Conservation (phyloP, 139 green algal species). For the Eudorina sp. region DNA sequence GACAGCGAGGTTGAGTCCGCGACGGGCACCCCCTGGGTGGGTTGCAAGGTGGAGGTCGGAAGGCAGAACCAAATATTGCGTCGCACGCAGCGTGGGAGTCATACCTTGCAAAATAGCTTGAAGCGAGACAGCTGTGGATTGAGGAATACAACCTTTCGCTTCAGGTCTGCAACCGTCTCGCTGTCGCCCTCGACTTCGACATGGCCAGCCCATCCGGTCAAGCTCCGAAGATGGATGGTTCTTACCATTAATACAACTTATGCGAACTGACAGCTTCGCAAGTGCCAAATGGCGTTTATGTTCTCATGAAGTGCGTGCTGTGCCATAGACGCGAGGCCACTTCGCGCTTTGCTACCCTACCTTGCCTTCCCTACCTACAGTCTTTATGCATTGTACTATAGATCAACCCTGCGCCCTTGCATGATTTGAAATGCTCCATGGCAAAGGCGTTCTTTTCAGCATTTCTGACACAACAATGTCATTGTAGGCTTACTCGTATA, state of each 20-base stretch:
- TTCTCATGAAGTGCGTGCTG: constrained; percentile 15
- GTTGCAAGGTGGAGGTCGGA: not conserved
- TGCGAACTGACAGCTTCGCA: too few species aligned
- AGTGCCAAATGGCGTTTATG: not conserved
- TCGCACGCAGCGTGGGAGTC: not conserved
- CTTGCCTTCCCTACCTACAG: too few species aligned
- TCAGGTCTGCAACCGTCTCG: constrained; percentile 7
- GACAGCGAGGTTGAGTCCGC: constrained; percentile 9
- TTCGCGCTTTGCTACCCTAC: too few species aligned
- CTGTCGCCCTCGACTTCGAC: not conserved
- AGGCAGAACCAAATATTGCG: not conserved
- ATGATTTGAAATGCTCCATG: too few species aligned
- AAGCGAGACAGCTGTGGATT: not conserved
- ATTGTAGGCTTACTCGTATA: too few species aligned
- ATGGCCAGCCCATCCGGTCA: not conserved
- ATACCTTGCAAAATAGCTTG: constrained; percentile 27
- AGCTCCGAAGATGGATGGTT: not conserved
- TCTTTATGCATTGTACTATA: too few species aligned
- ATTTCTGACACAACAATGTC: too few species aligned
- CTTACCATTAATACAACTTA: not conserved
- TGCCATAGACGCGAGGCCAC: too few species aligned
- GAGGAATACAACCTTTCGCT: not conserved
- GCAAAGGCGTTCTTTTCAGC: too few species aligned
- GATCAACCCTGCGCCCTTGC: too few species aligned
- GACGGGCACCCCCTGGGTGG: constrained; percentile 24